Evolutionary conservation across 2,329 filamentous ascomycete genomes (phyloP).

Genomic region (Cladosporium sp.): DNA sequence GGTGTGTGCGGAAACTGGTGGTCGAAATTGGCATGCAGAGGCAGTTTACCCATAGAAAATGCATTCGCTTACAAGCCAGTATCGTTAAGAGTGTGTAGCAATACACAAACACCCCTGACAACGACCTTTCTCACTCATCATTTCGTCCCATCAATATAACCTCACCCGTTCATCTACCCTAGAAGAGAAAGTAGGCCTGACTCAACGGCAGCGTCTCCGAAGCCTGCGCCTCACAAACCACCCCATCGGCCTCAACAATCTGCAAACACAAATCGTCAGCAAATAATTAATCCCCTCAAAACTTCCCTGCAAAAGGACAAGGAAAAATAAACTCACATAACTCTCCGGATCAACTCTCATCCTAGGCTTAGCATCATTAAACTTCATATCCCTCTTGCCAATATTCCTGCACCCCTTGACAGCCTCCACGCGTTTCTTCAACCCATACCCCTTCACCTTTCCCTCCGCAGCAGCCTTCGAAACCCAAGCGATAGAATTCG

Average conservation of each 20-base stretch:
- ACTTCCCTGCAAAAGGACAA: background rate
- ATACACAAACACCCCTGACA: no score
- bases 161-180: no score
- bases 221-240: slow-evolving; percentile 68
- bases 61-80: no score
- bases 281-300: background rate
- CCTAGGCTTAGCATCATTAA: slow-evolving; percentile 73
- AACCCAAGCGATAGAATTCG: slow-evolving; percentile 73
- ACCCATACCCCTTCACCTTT: slow-evolving; percentile 62
- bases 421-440: slow-evolving; percentile 74
- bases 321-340: slow-evolving; percentile 53
- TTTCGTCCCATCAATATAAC: no score
- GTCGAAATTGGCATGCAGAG: no score
- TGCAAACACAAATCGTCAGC: slow-evolving; percentile 27
- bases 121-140: no score
- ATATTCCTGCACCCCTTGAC: slow-evolving; percentile 71
- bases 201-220: slow-evolving; percentile 66
- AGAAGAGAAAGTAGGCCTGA: slow-evolving; percentile 75
- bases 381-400: slow-evolving; percentile 84
- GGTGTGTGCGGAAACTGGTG: no score
- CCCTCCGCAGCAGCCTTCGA: slow-evolving; percentile 68
- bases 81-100: no score
- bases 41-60: no score
- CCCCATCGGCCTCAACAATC: slow-evolving; percentile 76
- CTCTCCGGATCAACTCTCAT: slow-evolving; percentile 92